phyloP scores from a whole-genome alignment of 2,329 filamentous ascomycete species.

The Dactylellina parvicollis region DNA sequence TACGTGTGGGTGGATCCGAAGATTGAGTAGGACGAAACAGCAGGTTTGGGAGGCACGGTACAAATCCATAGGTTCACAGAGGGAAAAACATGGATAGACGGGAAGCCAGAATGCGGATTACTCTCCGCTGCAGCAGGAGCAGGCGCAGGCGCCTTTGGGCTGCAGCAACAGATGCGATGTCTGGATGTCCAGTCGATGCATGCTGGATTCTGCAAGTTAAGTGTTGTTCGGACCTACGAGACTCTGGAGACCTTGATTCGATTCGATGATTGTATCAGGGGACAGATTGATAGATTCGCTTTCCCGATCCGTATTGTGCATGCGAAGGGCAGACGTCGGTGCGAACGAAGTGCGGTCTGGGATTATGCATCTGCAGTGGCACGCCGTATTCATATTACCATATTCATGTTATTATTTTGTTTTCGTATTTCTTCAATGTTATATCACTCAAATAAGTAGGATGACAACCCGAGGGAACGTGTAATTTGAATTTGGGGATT shows the following conservation, averaged over 20 bases:
- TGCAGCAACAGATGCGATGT: conserved; percentile 43
- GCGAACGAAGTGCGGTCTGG: conserved; percentile 12
- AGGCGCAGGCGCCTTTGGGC: conserved; percentile 16
- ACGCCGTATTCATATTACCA: no score
- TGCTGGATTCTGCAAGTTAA: conserved; percentile 1
- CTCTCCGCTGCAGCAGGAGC: conserved; percentile 11
- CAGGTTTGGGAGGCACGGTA: conserved; percentile 33
- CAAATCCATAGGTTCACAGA: conserved; percentile 24
- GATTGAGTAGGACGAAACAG: conserved; percentile 51
- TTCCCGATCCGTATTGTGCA: conserved; percentile 44
- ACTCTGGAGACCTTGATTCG: background rate
- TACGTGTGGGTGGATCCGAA: conserved; percentile 48
- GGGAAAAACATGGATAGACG: conserved; percentile 4
- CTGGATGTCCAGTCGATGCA: conserved; percentile 16
- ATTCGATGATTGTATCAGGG: background rate
- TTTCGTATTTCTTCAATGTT: background rate
- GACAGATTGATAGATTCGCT: conserved; percentile 21
- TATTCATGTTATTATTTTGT: conserved; percentile 8
- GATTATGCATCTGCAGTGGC: conserved; percentile 21
- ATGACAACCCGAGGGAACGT: background rate
- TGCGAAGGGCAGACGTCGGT: conserved; percentile 26
- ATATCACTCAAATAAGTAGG: conserved; percentile 5
- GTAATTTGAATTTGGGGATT: conserved; percentile 11
- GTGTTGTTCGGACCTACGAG: background rate
- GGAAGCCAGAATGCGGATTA: conserved; percentile 26